phyloP scores from a whole-genome alignment of 192 early-diverging fungal species.

The Mortierella hygrophila region DNA sequence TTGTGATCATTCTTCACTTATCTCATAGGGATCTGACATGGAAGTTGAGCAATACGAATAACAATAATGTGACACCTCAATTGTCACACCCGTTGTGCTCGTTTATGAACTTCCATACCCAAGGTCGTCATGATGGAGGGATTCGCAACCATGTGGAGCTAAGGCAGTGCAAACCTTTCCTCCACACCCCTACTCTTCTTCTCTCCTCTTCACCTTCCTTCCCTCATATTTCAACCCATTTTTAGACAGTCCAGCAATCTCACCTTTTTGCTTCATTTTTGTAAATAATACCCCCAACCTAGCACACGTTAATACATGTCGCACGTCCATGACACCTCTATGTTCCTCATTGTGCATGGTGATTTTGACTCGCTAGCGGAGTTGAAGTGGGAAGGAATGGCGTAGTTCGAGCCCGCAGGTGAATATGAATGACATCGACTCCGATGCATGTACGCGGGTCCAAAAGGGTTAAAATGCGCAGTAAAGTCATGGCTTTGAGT shows the following conservation, averaged over 20 bases:
- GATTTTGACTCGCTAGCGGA: not conserved
- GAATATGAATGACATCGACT: not conserved
- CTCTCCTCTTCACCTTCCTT: not conserved
- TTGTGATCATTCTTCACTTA: not conserved
- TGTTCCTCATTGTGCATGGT: not conserved
- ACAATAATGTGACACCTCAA: not conserved
- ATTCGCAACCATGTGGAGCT: not conserved
- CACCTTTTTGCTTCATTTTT: slow-evolving; percentile 1
- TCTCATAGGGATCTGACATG: slow-evolving; percentile 10
- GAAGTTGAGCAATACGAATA: slow-evolving; percentile 5
- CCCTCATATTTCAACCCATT: not conserved
- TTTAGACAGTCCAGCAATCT: not conserved
- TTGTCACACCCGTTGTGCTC: not conserved
- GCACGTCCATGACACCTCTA: not conserved
- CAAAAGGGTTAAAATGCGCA: not conserved
- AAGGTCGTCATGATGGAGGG: not conserved
- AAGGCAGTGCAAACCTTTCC: not conserved
- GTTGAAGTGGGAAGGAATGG: not conserved
- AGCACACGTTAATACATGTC: slow-evolving; percentile 1
- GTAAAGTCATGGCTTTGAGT: not conserved
- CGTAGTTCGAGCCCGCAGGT: not conserved
- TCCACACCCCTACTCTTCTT: not conserved
- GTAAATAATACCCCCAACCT: slow-evolving; percentile 13
- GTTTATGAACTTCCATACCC: not conserved
- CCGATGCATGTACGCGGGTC: not conserved